A percentile compares a stretch with the other conserved stretches of the same genome.
Evolutionary conservation across 169 alveolate genomes (phyloP).

Genomic region (Besnoitia besnoiti): DNA sequence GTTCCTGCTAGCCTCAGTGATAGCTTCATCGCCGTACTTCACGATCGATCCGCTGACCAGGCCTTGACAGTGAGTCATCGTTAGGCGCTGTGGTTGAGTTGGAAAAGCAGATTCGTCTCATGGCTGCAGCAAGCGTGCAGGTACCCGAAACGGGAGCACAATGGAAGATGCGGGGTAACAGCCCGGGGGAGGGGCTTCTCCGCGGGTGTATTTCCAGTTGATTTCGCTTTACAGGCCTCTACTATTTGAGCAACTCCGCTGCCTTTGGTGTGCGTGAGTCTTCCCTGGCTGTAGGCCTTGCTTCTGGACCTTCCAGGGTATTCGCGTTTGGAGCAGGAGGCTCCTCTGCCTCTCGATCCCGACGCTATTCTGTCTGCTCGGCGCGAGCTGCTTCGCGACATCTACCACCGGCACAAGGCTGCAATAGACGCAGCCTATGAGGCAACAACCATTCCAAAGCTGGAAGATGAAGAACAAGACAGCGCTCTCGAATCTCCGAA

Average conservation of each 20-base stretch:
- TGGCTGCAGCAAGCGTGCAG: not conserved
- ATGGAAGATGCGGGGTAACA: not conserved
- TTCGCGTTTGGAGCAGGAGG: conserved; percentile 17
- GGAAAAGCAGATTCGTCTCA: no score
- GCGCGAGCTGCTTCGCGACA: not conserved
- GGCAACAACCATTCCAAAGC: not conserved
- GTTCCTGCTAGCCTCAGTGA: not conserved
- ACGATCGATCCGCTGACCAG: not conserved
- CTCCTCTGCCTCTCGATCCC: not conserved
- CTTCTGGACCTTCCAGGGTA: not conserved
- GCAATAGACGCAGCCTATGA: not conserved
- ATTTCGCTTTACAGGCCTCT: no score
- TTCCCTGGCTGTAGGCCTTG: not conserved
- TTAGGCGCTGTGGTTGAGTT: not conserved
- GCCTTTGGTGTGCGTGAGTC: no score
- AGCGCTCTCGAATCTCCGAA: not conserved
- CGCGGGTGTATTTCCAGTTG: no score
- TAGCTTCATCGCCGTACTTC: not conserved
- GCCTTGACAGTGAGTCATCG: not conserved
- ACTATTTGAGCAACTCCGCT: no score
- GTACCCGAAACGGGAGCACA: not conserved
- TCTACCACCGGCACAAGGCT: not conserved
- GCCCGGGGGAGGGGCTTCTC: not conserved
- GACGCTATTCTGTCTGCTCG: conserved; percentile 15
- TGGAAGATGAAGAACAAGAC: not conserved